Conservation (phyloP, 2,329 filamentous ascomycete species). For the Microcyclosporella mali region DNA sequence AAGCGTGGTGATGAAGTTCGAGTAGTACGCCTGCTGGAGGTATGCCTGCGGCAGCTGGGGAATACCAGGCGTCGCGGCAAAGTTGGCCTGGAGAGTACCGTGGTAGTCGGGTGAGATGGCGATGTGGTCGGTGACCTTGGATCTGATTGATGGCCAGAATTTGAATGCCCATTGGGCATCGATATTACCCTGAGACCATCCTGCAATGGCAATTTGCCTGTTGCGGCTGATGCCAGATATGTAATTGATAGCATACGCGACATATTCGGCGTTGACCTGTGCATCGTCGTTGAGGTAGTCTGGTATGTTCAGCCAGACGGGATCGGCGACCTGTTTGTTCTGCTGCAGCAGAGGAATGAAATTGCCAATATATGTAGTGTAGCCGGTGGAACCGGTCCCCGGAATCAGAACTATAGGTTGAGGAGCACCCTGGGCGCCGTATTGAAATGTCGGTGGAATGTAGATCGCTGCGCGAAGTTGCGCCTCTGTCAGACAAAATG, state of each 20-base stretch:
- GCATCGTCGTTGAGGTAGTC: slow-evolving; percentile 41
- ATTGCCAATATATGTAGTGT: slow-evolving; percentile 41
- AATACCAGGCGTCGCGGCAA: slow-evolving; percentile 35
- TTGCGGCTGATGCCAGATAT: slow-evolving; percentile 37
- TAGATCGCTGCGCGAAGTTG: slow-evolving; percentile 46
- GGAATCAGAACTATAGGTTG: slow-evolving; percentile 48
- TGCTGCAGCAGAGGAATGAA: slow-evolving; percentile 44
- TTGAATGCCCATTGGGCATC: slow-evolving; percentile 52
- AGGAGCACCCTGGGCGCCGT: slow-evolving; percentile 34
- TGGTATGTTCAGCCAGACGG: slow-evolving; percentile 52
- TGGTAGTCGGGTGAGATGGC: slow-evolving; percentile 49
- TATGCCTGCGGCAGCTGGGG: slow-evolving; percentile 41
- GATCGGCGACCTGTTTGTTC: slow-evolving; percentile 40
- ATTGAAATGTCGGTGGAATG: slow-evolving; percentile 45
- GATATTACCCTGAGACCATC: slow-evolving; percentile 51
- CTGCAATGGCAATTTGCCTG: slow-evolving; percentile 39
- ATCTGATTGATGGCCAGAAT: slow-evolving; percentile 49
- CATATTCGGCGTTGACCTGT: slow-evolving; percentile 49
- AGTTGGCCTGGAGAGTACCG: slow-evolving; percentile 38
- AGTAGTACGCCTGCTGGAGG: slow-evolving; percentile 43
- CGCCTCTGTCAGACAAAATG: slow-evolving; percentile 43
- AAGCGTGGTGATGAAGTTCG: slow-evolving; percentile 39
- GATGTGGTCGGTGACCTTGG: slow-evolving; percentile 44
- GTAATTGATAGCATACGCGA: slow-evolving; percentile 54
- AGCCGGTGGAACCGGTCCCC: slow-evolving; percentile 47